Evolutionary conservation across 2,329 filamentous ascomycete genomes (phyloP), one percentile per base, ranked within the genome.

Genomic region (Fusarium sulawesiense): DNA sequence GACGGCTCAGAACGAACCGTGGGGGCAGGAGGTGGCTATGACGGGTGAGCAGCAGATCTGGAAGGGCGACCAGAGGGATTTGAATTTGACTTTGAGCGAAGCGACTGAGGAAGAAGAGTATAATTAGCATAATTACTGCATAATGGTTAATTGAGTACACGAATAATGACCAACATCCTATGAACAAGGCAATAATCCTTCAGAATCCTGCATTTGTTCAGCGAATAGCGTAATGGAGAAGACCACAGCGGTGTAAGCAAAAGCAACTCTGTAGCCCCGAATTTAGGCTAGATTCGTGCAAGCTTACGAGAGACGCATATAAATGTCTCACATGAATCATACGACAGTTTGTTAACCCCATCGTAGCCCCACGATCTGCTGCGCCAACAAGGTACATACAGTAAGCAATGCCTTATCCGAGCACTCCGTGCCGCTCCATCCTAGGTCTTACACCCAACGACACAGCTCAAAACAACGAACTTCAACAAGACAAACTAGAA

Each of bases 91-190:
- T 1, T 41, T 66, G 12, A 67, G 41, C n/a, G 63, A 66, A 14
- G 64, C 64, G 9, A 66, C 64, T 2, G 64, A 48, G n/a, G 40
- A 56, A n/a, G 56, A 62, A 44, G 12, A 47, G 21, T 62, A 67
- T 20, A 21, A 0, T 18, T 66, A 46, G 7, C 2, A n/a, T 16
- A 8, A 13, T 2, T n/a, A 30, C 9, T 61, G 3, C 3, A 16
- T 16, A 14, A 29, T 45, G 48, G 13, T 60, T 40, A 6, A 23
- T 23, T n/a, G 3, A 32, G 30, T 9, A 55, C 8, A 60, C 37
- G 34, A 53, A 20, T 32, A 16, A 65, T 60, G 23, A 14, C 16
- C 27, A 16, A 27, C 11, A 4, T 1, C 20, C 21, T 10, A 2
- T 4, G 16, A 37, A 18, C 16, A 37, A 9, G 9, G 27, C 27